Conservation (phyloP, 805 yeast genomes). For the Grigorovia transvaalensis region DNA sequence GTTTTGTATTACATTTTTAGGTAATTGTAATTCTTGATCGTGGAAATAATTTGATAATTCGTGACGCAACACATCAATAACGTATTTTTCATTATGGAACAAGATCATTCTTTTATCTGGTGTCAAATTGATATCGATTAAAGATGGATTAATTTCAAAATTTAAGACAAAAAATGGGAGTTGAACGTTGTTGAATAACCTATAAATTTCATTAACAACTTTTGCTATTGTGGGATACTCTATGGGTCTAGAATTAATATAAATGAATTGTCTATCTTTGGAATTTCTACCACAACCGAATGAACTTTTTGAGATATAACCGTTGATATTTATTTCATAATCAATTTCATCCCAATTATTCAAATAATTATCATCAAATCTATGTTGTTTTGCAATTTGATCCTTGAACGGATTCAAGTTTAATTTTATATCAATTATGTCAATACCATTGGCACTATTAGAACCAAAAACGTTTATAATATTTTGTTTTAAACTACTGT, state of each 20-base stretch:
- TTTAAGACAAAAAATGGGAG: constrained; percentile 61
- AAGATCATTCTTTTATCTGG: constrained; percentile 79
- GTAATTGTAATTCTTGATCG: constrained; percentile 25
- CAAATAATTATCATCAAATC: constrained; percentile 4
- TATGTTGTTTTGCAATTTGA: constrained; percentile 6
- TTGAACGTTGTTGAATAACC: constrained; percentile 60
- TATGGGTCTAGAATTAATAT: constrained; percentile 70
- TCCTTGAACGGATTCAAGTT: constrained; percentile 27
- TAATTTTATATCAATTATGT: constrained; percentile 36
- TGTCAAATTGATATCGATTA: constrained; percentile 76
- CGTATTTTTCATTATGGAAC: constrained; percentile 52
- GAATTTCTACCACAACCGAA: constrained; percentile 69
- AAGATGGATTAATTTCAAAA: constrained; percentile 39
- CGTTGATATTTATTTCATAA: constrained; percentile 36
- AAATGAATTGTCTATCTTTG: constrained; percentile 66
- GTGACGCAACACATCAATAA: constrained; percentile 47
- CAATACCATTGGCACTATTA: constrained; percentile 47
- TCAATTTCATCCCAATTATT: constrained; percentile 8
- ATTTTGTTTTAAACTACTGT: constrained; percentile 39
- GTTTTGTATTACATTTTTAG: constrained; percentile 9
- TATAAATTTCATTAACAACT: constrained; percentile 64
- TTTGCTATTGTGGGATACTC: constrained; percentile 42
- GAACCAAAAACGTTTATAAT: constrained; percentile 64
- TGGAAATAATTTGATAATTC: constrained; percentile 40
- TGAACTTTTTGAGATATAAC: constrained; percentile 64